Evolutionary conservation across 441 rosid species (phyloP).

Genomic region (Bocquillonia castaneifolia): DNA sequence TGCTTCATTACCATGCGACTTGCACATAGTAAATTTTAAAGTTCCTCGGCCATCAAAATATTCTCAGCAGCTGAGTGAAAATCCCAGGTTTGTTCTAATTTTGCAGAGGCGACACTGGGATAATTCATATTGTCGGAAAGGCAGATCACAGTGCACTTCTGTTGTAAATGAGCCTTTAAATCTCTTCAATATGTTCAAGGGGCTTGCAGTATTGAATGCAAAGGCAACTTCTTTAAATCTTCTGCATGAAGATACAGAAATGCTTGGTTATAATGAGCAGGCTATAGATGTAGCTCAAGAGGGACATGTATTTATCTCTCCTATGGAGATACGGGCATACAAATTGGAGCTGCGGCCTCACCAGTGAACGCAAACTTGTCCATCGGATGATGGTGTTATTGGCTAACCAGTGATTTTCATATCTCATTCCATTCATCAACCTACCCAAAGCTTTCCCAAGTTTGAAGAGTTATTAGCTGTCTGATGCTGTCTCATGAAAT

Average conservation of each 20-base stretch:
- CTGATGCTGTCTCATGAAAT: constrained; percentile 6
- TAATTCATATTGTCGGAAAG: constrained; percentile 58
- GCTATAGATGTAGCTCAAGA: constrained; percentile 47
- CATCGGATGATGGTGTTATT: constrained; percentile 2
- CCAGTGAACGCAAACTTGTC: constrained; percentile 20
- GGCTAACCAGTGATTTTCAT: not conserved
- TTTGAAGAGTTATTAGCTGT: constrained; percentile 9
- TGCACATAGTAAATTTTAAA: constrained; percentile 82
- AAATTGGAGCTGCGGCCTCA: constrained; percentile 67
- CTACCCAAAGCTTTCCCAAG: too few species aligned
- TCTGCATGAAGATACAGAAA: constrained; percentile 67
- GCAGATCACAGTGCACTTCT: constrained; percentile 53
- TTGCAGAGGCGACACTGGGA: constrained; percentile 80
- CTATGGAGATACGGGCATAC: constrained; percentile 96
- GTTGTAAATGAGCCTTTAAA: constrained; percentile 61
- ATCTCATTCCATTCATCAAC: too few species aligned
- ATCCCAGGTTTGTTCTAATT: constrained; percentile 60
- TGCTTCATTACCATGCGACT: constrained; percentile 73
- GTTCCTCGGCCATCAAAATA: constrained; percentile 72
- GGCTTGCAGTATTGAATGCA: constrained; percentile 50
- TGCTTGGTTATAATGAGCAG: constrained; percentile 72
- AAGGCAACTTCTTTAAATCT: constrained; percentile 83
- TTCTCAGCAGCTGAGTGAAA: constrained; percentile 50
- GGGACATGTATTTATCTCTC: constrained; percentile 58
- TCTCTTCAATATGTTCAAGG: constrained; percentile 68